phyloP scores from a whole-genome alignment of 1,284 basidiomycete species.

The Fomitiporia mediterranea region DNA sequence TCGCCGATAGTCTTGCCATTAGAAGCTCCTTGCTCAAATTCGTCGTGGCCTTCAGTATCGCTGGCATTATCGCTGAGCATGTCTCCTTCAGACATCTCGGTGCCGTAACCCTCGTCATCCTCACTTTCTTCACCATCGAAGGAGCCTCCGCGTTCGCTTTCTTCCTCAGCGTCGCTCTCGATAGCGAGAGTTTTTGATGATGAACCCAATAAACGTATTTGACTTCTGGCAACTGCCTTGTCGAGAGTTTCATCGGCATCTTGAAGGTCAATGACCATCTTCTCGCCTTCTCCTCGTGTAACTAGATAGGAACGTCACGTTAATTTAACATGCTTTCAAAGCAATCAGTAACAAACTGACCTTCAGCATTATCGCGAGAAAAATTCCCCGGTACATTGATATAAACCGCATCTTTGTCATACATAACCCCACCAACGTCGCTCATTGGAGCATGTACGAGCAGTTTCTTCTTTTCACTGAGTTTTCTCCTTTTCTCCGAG shows the following conservation, averaged over 20 bases:
- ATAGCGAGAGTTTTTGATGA: constrained; percentile 36
- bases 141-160: constrained; percentile 6
- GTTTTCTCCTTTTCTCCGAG: constrained; percentile 87
- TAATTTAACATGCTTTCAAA: constrained; percentile 18
- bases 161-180: neutral
- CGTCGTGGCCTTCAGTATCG: constrained; percentile 27
- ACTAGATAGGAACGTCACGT: too few species aligned
- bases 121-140: neutral
- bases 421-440: constrained; percentile 94
- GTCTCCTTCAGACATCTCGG: constrained; percentile 30
- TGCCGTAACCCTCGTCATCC: neutral
- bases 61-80: constrained; percentile 22
- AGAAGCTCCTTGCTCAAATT: constrained; percentile 28
- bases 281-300: constrained; percentile 81
- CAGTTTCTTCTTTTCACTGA: constrained; percentile 93
- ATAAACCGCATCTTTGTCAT: constrained; percentile 98
- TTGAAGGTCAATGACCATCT: constrained; percentile 97
- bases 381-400: constrained; percentile 97
- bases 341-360: constrained; percentile 34
- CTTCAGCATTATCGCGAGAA: constrained; percentile 60
- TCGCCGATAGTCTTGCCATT: constrained; percentile 11
- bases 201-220: constrained; percentile 83
- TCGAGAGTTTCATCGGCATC: constrained; percentile 82
- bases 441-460: constrained; percentile 98
- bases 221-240: constrained; percentile 74